phyloP scores from a whole-genome alignment of 2,329 filamentous ascomycete species.

The Colletotrichum tofieldiae region DNA sequence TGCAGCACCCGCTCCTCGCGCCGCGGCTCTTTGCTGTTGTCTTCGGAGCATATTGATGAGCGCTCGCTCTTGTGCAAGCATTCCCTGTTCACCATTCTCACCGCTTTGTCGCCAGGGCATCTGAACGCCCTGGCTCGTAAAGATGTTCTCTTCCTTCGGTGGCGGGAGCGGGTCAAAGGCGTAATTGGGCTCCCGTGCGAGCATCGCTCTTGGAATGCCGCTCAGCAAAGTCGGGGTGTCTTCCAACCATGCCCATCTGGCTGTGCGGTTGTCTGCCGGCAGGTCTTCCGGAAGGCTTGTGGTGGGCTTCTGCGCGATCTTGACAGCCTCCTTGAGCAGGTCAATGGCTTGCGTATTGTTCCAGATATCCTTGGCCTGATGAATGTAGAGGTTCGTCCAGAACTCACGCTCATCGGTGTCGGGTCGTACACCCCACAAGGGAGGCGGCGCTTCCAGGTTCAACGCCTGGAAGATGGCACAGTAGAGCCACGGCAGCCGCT shows the following conservation, averaged over 20 bases:
- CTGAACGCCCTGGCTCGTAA: constrained; percentile 60
- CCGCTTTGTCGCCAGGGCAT: constrained; percentile 59
- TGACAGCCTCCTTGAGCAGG: constrained; percentile 79
- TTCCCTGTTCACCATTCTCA: constrained; percentile 15
- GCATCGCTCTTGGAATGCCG: constrained; percentile 76
- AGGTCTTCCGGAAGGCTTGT: constrained; percentile 58
- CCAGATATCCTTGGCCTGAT: constrained; percentile 87
- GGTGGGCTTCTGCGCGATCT: constrained; percentile 63
- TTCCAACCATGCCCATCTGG: constrained; percentile 84
- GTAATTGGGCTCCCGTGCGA: constrained; percentile 76
- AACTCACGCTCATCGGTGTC: constrained; percentile 75
- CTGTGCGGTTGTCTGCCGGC: constrained; percentile 66
- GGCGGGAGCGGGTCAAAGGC: constrained; percentile 90
- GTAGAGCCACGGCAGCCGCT: constrained; percentile 87
- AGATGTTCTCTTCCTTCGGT: constrained; percentile 67
- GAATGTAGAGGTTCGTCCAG: constrained; percentile 82
- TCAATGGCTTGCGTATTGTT: constrained; percentile 80
- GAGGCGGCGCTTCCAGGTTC: constrained; percentile 82
- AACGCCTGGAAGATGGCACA: constrained; percentile 85
- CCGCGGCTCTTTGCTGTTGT: constrained; percentile 26
- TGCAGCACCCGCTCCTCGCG: constrained; percentile 13
- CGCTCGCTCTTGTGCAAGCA: constrained; percentile 27
- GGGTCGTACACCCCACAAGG: constrained; percentile 85
- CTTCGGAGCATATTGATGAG: constrained; percentile 29
- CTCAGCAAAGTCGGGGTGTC: constrained; percentile 81